Evolutionary conservation across 2,329 filamentous ascomycete genomes (phyloP).

Genomic region (Diaporthe eres): DNA sequence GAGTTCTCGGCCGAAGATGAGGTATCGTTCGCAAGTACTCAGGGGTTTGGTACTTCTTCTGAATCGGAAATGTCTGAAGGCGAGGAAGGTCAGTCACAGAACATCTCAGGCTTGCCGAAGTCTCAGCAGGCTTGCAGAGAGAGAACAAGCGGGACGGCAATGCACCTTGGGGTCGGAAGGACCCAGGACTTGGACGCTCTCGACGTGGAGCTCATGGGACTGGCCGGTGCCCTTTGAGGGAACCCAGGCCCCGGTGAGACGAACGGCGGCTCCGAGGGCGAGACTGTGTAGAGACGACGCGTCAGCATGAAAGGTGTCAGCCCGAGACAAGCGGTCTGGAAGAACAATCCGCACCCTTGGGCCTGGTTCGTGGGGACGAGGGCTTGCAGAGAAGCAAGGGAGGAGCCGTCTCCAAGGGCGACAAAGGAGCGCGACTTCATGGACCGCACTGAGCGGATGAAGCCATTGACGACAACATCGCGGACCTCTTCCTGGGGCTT

Average conservation of each 20-base stretch:
- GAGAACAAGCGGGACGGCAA: neutral
- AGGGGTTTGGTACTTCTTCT: slow-evolving; percentile 94
- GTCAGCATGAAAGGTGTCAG: slow-evolving; percentile 49
- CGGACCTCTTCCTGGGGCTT: slow-evolving; percentile 59
- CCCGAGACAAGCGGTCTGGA: slow-evolving; percentile 45
- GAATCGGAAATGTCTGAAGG: slow-evolving; percentile 85
- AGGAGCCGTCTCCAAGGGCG: slow-evolving; percentile 89
- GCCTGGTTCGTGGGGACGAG: slow-evolving; percentile 81
- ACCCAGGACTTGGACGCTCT: slow-evolving; percentile 78
- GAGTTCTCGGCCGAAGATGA: slow-evolving; percentile 86
- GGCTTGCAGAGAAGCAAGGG: slow-evolving; percentile 82
- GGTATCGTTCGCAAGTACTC: slow-evolving; percentile 92
- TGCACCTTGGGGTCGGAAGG: slow-evolving; percentile 82
- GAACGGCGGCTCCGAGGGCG: slow-evolving; percentile 84
- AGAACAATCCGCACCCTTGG: slow-evolving; percentile 72
- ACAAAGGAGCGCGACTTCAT: slow-evolving; percentile 90
- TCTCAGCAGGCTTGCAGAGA: neutral
- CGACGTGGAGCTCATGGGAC: slow-evolving; percentile 84
- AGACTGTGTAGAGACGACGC: slow-evolving; percentile 67
- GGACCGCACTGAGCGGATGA: slow-evolving; percentile 86
- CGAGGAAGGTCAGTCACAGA: slow-evolving; percentile 36
- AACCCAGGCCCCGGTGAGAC: slow-evolving; percentile 83
- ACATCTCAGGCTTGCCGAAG: neutral
- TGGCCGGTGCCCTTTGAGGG: slow-evolving; percentile 78
- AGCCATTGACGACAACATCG: slow-evolving; percentile 79